Percentiles rank a stretch among this genome's conserved stretches.
These are phyloP conservation scores for Pyrenochaeta sp. DNA, from an alignment of 2,329 filamentous ascomycete genomes.

Conservation along the genomic window DNA sequence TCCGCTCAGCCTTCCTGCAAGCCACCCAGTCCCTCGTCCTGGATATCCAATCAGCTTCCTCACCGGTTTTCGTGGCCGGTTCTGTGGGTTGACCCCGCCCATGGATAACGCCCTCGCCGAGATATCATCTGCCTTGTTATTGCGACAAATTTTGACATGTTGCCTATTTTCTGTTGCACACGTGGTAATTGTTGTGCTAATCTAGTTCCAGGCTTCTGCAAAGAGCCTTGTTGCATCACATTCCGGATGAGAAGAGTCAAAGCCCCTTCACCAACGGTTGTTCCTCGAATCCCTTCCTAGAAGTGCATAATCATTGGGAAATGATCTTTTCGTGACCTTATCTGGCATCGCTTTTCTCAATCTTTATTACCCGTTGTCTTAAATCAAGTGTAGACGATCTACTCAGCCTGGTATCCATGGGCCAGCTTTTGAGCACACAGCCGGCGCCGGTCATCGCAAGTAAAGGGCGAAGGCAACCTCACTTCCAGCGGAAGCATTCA, in stretches of 20 bases:
- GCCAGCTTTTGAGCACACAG: constrained; percentile 12
- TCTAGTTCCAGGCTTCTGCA: not conserved
- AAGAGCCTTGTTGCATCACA: not conserved
- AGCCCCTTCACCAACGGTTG: too few species aligned
- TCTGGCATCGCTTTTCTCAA: not conserved
- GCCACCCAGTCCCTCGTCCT: constrained; percentile 1
- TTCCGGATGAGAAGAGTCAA: too few species aligned
- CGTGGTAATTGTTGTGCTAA: constrained; percentile 1
- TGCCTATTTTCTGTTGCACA: not conserved
- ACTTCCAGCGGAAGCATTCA: not conserved
- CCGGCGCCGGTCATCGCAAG: not conserved
- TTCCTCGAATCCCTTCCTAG: too few species aligned
- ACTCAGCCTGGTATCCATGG: constrained; percentile 9
- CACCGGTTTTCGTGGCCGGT: constrained; percentile 16
- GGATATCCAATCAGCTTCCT: constrained; percentile 11
- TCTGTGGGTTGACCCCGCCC: constrained; percentile 9
- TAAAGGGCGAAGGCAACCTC: not conserved
- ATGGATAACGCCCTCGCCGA: constrained; percentile 1
- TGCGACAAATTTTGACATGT: not conserved
- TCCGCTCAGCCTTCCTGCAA: constrained; percentile 7
- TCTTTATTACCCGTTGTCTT: not conserved
- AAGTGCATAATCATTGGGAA: not conserved
- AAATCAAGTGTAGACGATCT: not conserved
- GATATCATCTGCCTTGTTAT: constrained; percentile 4
- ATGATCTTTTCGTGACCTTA: not conserved